Conservation (phyloP, 1,284 basidiomycete genomes). For the Peniophora sp. region DNA sequence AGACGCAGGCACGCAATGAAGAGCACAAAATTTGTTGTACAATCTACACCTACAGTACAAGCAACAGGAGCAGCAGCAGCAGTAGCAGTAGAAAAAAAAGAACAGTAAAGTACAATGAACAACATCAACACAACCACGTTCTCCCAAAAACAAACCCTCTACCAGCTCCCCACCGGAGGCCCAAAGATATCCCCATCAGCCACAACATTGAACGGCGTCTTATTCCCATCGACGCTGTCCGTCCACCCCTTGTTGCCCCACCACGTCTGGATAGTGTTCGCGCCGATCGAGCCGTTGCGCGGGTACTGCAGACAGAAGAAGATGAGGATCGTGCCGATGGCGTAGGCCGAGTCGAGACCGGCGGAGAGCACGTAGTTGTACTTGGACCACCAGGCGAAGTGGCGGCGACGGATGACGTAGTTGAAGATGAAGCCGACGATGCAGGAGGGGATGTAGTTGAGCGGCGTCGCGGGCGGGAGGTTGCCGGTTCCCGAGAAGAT, state of each 20-base stretch:
- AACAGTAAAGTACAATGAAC: too few species aligned
- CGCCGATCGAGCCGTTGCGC: constrained; percentile 50
- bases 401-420: constrained; percentile 33
- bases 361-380: constrained; percentile 52
- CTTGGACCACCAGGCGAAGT: constrained; percentile 44
- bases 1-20: too few species aligned
- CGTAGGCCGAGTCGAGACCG: constrained; percentile 54
- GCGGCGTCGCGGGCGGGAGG: constrained; percentile 39
- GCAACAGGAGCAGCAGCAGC: too few species aligned
- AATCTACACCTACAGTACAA: too few species aligned
- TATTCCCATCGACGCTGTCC: constrained; percentile 34
- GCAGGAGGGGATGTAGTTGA: constrained; percentile 35
- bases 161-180: constrained; percentile 4
- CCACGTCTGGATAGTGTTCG: constrained; percentile 47
- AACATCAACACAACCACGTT: too few species aligned
- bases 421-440: constrained; percentile 41
- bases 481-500: constrained; percentile 38
- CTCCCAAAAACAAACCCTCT: too few species aligned
- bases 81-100: too few species aligned
- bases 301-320: constrained; percentile 69
- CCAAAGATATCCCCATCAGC: constrained; percentile 31
- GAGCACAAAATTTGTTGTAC: too few species aligned
- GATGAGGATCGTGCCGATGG: constrained; percentile 47
- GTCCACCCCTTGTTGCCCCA: constrained; percentile 60
- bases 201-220: constrained; percentile 22